A percentile compares a stretch with the other conserved stretches of the same genome.
These are phyloP conservation scores for Neonectria ditissima DNA, from an alignment of 2,329 filamentous ascomycete species.

Conservation along the genomic window DNA sequence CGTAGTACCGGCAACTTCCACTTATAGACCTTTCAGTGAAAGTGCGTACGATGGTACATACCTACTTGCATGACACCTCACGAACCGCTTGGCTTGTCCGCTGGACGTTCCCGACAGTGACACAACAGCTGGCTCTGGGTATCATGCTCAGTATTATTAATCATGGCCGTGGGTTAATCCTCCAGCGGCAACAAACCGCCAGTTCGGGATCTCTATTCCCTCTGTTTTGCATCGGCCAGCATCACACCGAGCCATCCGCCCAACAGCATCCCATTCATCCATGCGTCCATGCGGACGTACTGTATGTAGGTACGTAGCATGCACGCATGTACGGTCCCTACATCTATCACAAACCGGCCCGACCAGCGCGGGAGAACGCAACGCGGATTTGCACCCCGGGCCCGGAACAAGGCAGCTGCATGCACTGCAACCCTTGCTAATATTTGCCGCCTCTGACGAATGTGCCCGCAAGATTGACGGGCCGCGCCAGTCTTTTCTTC, in stretches of 20 bases:
- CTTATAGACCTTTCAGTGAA: not conserved
- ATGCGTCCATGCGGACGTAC: not conserved
- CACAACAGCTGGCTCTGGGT: not conserved
- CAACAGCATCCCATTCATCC: not conserved
- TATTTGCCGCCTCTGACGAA: constrained; percentile 4
- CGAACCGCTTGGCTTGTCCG: not conserved
- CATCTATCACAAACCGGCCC: constrained; percentile 11
- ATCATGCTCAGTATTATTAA: not conserved
- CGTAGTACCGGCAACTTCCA: not conserved
- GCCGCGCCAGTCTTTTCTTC: no score
- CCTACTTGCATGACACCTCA: no score
- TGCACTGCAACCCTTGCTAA: constrained; percentile 16
- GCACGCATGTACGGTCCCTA: constrained; percentile 10
- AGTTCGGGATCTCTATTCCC: not conserved
- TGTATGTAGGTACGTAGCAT: not conserved
- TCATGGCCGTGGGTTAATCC: not conserved
- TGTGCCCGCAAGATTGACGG: not conserved
- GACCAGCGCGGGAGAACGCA: not conserved
- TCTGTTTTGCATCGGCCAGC: not conserved
- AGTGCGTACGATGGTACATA: no score
- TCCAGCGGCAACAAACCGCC: not conserved
- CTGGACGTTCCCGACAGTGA: not conserved
- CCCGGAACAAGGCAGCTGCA: constrained; percentile 5
- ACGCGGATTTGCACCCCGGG: constrained; percentile 13
- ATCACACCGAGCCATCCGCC: constrained; percentile 6